Evolutionary conservation across 768 basidiomycete genomes (phyloP), one percentile per base, ranked within the genome.

Genomic region (Pleurotus citrinopileatus): DNA sequence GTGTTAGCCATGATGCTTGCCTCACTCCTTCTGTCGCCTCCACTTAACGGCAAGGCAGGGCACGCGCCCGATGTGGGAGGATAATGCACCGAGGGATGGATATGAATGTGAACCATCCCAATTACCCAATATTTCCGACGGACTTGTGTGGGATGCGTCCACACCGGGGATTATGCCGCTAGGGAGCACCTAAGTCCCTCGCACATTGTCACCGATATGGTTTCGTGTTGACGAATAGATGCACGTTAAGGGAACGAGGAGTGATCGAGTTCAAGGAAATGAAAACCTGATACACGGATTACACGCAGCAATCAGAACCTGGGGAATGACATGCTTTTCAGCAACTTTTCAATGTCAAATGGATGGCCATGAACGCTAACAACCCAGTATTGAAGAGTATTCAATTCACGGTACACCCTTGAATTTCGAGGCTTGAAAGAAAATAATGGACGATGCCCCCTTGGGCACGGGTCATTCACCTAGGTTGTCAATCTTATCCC

Each of bases 281-380:
- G 43, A 47, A 47, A 51, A 47, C 54, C 42, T 42, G 43, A n/a
- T 29, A 53, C 42, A 48, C 23, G 48, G 53, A 59, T 53, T 59
- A 55, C 56, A 38, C 29, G 22, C 37, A 27, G 42, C 9, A 34
- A n/a, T 3, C 32, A 9, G 32, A 34, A 34, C n/a, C n/a, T n/a
- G n/a, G n/a, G n/a, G n/a, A n/a, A n/a, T n/a, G n/a, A n/a, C n/a
- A n/a, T n/a, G n/a, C n/a, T n/a, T n/a, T n/a, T n/a, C n/a, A n/a
- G n/a, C n/a, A n/a, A n/a, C n/a, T n/a, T n/a, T n/a, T n/a, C n/a
- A n/a, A n/a, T n/a, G n/a, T n/a, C n/a, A n/a, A n/a, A n/a, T n/a
- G n/a, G n/a, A n/a, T n/a, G n/a, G n/a, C n/a, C n/a, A n/a, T n/a
- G n/a, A n/a, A n/a, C n/a, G n/a, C n/a, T n/a, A n/a, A n/a, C n/a